A percentile compares a stretch with the other conserved stretches of the same genome.
Conservation (phyloP, 2,329 filamentous ascomycete species). For the Ceratocystis albifundus region DNA sequence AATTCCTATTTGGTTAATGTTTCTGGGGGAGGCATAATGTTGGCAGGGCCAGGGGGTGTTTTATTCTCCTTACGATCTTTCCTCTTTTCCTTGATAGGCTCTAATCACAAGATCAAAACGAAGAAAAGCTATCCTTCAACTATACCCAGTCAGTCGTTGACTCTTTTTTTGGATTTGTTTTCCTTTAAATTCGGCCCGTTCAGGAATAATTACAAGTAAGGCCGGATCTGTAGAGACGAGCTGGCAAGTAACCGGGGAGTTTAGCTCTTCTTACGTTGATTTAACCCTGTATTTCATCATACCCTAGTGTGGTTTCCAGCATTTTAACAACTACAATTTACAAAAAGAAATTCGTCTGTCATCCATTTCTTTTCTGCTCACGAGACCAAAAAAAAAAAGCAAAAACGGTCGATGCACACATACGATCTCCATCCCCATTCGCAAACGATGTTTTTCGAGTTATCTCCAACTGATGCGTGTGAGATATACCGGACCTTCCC, state of each 20-base stretch:
- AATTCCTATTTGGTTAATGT: background rate
- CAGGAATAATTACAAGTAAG: background rate
- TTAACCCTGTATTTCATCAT: background rate
- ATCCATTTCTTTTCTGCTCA: background rate
- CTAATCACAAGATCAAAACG: background rate
- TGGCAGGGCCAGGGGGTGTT: background rate
- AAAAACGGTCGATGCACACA: background rate
- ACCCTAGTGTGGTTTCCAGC: background rate
- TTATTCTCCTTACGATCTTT: background rate
- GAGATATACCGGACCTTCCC: background rate
- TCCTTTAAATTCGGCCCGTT: slow-evolving; percentile 5
- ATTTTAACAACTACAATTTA: background rate
- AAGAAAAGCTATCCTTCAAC: no score
- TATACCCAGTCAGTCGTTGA: background rate
- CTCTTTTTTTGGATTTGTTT: background rate
- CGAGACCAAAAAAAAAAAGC: background rate
- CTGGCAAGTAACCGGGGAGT: background rate
- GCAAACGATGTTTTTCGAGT: background rate
- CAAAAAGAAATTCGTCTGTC: background rate
- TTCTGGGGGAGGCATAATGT: background rate
- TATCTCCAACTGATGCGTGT: background rate
- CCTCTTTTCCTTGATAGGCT: background rate
- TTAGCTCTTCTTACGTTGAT: background rate
- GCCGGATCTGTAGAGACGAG: background rate
- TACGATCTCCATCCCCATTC: background rate